Base-by-base conservation (phyloP, 345 rosid species). In the Ailanthus altissimus region DNA sequence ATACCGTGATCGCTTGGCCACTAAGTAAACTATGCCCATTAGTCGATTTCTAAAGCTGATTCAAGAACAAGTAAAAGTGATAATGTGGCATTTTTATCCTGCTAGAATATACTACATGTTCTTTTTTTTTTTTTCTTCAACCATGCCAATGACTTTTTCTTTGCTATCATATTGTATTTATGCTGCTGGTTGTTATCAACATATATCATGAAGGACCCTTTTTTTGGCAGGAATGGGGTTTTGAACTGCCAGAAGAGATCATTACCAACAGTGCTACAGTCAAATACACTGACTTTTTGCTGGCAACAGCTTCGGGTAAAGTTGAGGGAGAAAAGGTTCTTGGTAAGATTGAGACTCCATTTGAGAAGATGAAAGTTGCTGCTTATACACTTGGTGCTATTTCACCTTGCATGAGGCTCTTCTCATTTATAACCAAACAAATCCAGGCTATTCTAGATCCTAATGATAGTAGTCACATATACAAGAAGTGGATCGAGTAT, bases 301-400 rank as follows among this genome's bases (percentile, higher is more conserved):
- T 82, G 40, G 88, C 91, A 40, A 85, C 91, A 47, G 86, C 91
- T 50, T 82, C 86, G 10, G 91, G 91, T 75, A 88, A 84, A 78
- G 84, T 86, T 57, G 91, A 81, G 74, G 91, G 89, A 61, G 81
- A 78, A 78, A 81, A 72, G 57, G 77, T 71, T 66, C 88, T 86
- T 26, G 85, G 86, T 72, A 86, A 86, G 72, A 81, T 88, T 70
- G 88, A 85, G 50, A 88, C 91, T 63, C 91, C 88, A 42, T 88
- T 88, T 76, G 91, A 86, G 81, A 84, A 80, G 81, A 88, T 84
- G 74, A 88, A 88, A 77, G 79, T 88, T 84, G 89, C 91, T 15
- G 91, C 89, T 53, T 88, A 88, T 75, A 86, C 86, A 69, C 83
- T 88, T 26, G 83, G 84, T 60, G 89, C 91, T 75, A 80, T 88